Base-by-base conservation (phyloP, 2,329 filamentous ascomycete species). In the Aspergillus awamori region DNA sequence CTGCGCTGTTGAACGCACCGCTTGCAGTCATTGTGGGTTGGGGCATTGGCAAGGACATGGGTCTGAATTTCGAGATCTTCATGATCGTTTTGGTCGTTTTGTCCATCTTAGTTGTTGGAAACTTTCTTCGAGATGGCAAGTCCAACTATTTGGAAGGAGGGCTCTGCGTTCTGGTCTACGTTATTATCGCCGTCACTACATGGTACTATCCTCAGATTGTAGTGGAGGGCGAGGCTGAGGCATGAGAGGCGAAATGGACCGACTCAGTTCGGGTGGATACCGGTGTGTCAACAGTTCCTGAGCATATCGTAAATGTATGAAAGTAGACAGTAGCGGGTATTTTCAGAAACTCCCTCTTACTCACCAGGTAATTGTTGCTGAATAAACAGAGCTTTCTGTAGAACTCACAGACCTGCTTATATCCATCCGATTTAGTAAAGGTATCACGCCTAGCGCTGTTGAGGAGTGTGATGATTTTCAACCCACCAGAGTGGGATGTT, bases 111-210 rank as follows among this genome's bases (percentile, higher is more conserved):
- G 92, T 93, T 0, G 91, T 96, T 39, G 92, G 93, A 1, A 91
- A 92, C 63, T 96, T 97, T 77, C 79, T 97, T 58, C 84, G 92
- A 53, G 93, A 97, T 72, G 88, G 91, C 67, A 94, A 95, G 82
- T 92, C 88, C 63, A 96, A 97, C 72, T 97, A 96, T 71, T 84
- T 97, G 4, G 93, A 97, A 75, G 93, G 93, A 2, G 85, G 87
- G 24, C 83, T 97, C 17, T 91, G 92, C 66, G 86, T 97, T 17
- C 65, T 81, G 56, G 83, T 87, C 10, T 89, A 89, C 69, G 71
- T 87, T 33, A 84, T 89, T 67, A 86, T 89, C 64, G 86, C 86
- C 1, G 79, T 88, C 45, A 81, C 80, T 20, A 83, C 86, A 0
- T 89, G 82, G 77, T 89, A 84, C 70, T 88, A 87, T 72, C 86